Evolutionary conservation across 2,329 filamentous ascomycete species (phyloP), one percentile per base, ranked within the genome.

Genomic region (Calonectria crousiana): DNA sequence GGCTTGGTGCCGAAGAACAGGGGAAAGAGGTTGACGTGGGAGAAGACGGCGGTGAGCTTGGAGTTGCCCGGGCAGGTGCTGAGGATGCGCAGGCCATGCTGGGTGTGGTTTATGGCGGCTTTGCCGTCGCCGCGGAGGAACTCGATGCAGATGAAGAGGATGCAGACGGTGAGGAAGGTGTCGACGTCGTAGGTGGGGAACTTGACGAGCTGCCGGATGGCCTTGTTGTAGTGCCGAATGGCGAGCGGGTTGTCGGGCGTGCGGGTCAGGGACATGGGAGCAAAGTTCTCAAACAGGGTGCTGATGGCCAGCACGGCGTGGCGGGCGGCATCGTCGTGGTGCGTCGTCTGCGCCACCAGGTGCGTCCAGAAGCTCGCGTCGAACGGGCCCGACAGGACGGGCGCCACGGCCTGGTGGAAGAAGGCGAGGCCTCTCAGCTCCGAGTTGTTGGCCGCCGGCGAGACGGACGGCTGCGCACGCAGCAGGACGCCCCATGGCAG

Each of bases 131-230:
- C 85, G 0, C 83, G 83, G 1, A 88, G 78, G 70, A 86, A 83
- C 74, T 88, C 86, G 68, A 88, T 84, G 74, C 86, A 88, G 44
- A 86, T 81, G 71, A 88, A 88, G 20, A 88, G 77, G 2, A 87
- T 73, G 71, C 86, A 88, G 0, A 85, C 82, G 0, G 87, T 72
- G 3, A 88, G 76, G 4, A 87, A 83, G 0, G 83, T 77, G 38
- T 85, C 83, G 20, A 84, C 78, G 30, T 83, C 53, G 6, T 60
- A 66, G 3, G 58, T 56, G 0, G 72, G 44, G 2, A 80, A 78
- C 1, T 79, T 73, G 13, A 83, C 78, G 0, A 87, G 76, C 20
- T 82, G 76, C 38, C 80, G 77, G 30, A 88, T 85, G 1, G 86
- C 86, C 0, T 81, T 77, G 71, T 87, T 87, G 73, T 88, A 88